Evolutionary conservation across 2,329 filamentous ascomycete genomes (phyloP).

Genomic region (Aspergillus japonicus): DNA sequence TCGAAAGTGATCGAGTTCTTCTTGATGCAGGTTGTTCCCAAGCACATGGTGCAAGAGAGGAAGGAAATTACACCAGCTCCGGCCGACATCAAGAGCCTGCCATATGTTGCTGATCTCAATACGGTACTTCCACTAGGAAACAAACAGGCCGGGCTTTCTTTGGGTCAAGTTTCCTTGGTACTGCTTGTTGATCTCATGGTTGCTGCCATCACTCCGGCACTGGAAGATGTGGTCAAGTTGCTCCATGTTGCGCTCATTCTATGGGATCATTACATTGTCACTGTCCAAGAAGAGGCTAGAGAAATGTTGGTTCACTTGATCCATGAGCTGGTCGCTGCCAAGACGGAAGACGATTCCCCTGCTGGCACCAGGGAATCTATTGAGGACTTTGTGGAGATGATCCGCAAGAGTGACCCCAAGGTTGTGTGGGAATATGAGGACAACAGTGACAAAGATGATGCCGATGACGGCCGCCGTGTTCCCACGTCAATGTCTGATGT

Average conservation of each 20-base stretch:
- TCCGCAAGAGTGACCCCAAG: slow-evolving; percentile 77
- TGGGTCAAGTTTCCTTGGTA: slow-evolving; percentile 90
- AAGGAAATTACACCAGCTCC: slow-evolving; percentile 65
- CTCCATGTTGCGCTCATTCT: slow-evolving; percentile 89
- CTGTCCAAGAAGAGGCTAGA: slow-evolving; percentile 93
- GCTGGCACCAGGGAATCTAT: slow-evolving; percentile 70
- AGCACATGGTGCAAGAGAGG: slow-evolving; percentile 93
- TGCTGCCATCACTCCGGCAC: slow-evolving; percentile 75
- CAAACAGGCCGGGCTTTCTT: slow-evolving; percentile 87
- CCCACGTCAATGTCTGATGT: slow-evolving; percentile 84
- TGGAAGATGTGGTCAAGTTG: slow-evolving; percentile 79
- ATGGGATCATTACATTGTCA: slow-evolving; percentile 94
- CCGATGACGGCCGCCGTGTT: slow-evolving; percentile 74
- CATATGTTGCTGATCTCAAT: slow-evolving; percentile 83
- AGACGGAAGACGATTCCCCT: slow-evolving; percentile 68
- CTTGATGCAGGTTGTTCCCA: slow-evolving; percentile 84
- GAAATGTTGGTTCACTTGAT: slow-evolving; percentile 98
- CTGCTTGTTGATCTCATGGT: slow-evolving; percentile 95
- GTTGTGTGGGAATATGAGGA: slow-evolving; percentile 96
- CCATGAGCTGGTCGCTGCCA: slow-evolving; percentile 85
- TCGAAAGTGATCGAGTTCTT: slow-evolving; percentile 94
- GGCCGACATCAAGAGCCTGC: slow-evolving; percentile 70
- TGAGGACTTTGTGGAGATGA: slow-evolving; percentile 82
- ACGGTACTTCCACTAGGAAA: slow-evolving; percentile 79
- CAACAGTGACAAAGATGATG: slow-evolving; percentile 73